phyloP scores from a whole-genome alignment of 2,329 filamentous ascomycete species.

The Geosmithia flava region DNA sequence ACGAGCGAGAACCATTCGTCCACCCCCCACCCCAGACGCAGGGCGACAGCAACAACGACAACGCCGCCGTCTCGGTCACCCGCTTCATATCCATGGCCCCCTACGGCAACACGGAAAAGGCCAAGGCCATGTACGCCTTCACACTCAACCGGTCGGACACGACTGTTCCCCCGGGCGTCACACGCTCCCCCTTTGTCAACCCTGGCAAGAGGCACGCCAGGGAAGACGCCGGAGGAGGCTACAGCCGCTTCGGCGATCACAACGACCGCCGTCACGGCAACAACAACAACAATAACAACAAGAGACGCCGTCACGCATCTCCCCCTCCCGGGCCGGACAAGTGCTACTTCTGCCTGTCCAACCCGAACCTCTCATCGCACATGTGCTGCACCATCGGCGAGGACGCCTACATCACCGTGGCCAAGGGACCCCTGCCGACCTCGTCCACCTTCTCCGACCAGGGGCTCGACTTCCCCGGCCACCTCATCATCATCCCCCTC shows the following conservation, averaged over 20 bases:
- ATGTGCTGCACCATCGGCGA: slow-evolving; percentile 84
- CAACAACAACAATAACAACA: slow-evolving; percentile 25
- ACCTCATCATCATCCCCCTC: slow-evolving; percentile 85
- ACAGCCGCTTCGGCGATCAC: slow-evolving; percentile 39
- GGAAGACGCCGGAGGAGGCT: slow-evolving; percentile 22
- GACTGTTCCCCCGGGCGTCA: slow-evolving; percentile 57
- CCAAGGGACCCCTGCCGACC: slow-evolving; percentile 78
- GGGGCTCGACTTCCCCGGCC: slow-evolving; percentile 63
- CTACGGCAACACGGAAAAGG: slow-evolving; percentile 62
- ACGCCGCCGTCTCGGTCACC: slow-evolving; percentile 46
- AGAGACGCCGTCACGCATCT: slow-evolving; percentile 31
- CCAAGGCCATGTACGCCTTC: slow-evolving; percentile 74
- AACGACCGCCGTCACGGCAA: slow-evolving; percentile 29
- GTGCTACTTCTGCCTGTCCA: slow-evolving; percentile 95
- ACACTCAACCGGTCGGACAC: slow-evolving; percentile 54
- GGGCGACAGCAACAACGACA: slow-evolving; percentile 23
- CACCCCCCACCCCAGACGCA: slow-evolving; percentile 33
- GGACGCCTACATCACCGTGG: slow-evolving; percentile 78
- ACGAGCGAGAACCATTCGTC: slow-evolving; percentile 87
- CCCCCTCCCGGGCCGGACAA: slow-evolving; percentile 60
- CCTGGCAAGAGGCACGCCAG: slow-evolving; percentile 45
- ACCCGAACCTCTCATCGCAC: slow-evolving; percentile 71
- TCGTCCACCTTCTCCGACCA: slow-evolving; percentile 51
- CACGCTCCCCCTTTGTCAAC: slow-evolving; percentile 58
- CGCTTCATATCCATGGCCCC: slow-evolving; percentile 84